Conservation (phyloP, 306 rosid species). For the Glycine latifolia region DNA sequence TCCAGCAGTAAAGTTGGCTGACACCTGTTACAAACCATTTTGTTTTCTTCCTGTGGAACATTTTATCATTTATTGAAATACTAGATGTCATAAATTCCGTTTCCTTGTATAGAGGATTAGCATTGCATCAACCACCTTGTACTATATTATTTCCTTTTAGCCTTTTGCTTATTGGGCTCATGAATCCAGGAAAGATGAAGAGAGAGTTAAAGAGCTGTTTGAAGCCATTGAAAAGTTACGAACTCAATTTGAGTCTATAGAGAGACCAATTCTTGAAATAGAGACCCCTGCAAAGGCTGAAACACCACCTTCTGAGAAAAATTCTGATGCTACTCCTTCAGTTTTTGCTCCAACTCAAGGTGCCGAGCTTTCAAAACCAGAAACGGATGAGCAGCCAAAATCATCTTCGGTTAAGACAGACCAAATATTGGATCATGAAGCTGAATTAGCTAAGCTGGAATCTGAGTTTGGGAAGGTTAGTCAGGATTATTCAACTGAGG, state of each 20-base stretch:
- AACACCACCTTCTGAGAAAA: slow-evolving; percentile 58
- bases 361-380: slow-evolving; percentile 45
- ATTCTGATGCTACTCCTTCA: slow-evolving; percentile 46
- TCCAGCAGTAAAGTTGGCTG: background rate
- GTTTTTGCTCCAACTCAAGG: slow-evolving; percentile 47
- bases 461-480: slow-evolving; percentile 87
- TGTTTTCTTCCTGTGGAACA: slow-evolving; percentile 14
- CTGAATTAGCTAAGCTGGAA: slow-evolving; percentile 88
- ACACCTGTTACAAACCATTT: background rate
- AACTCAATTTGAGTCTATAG: slow-evolving; percentile 74
- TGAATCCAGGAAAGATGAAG: slow-evolving; percentile 80
- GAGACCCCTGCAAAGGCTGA: slow-evolving; percentile 76
- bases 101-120: background rate
- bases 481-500: slow-evolving; percentile 79
- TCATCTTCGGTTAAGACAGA: slow-evolving; percentile 57
- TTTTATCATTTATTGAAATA: slow-evolving; percentile 7
- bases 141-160: slow-evolving; percentile 13
- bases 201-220: slow-evolving; percentile 74
- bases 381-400: slow-evolving; percentile 53
- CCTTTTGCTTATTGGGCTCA: slow-evolving; percentile 36
- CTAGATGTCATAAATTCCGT: background rate
- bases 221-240: slow-evolving; percentile 72
- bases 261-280: slow-evolving; percentile 82
- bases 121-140: background rate
- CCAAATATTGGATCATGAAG: slow-evolving; percentile 67